Conservation (phyloP, 2,329 filamentous ascomycete genomes). For the Verticillium nonalfalfae region DNA sequence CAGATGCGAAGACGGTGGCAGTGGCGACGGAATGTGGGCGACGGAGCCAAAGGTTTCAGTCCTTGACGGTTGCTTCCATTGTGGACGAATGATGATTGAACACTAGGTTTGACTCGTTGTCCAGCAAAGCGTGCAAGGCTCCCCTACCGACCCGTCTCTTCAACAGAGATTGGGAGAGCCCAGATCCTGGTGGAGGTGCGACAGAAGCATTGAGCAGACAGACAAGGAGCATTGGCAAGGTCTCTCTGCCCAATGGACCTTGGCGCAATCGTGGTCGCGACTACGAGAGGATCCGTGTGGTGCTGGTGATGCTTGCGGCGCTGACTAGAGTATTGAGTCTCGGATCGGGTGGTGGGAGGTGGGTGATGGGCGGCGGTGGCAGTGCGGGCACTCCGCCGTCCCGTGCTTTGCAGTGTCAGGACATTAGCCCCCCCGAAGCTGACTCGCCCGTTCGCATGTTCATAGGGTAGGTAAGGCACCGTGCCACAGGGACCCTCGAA, state of each 20-base stretch:
- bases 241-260: too few species aligned
- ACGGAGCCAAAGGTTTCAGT: neutral
- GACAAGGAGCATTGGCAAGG: too few species aligned
- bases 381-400: neutral
- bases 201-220: too few species aligned
- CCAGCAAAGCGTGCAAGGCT: too few species aligned
- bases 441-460: neutral
- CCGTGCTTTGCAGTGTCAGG: neutral
- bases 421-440: neutral
- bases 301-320: neutral
- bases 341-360: neutral
- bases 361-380: neutral
- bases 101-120: too few species aligned
- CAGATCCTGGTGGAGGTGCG: too few species aligned
- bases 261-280: too few species aligned
- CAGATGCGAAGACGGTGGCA: neutral
- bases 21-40: neutral
- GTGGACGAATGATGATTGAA: neutral
- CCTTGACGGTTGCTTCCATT: neutral
- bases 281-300: neutral
- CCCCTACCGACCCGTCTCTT: too few species aligned
- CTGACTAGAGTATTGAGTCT: neutral
- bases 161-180: too few species aligned
- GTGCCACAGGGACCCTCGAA: neutral
- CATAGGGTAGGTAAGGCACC: neutral